Conservation (phyloP, 805 yeast genomes). For the Sugiyamaella chiloensis region DNA sequence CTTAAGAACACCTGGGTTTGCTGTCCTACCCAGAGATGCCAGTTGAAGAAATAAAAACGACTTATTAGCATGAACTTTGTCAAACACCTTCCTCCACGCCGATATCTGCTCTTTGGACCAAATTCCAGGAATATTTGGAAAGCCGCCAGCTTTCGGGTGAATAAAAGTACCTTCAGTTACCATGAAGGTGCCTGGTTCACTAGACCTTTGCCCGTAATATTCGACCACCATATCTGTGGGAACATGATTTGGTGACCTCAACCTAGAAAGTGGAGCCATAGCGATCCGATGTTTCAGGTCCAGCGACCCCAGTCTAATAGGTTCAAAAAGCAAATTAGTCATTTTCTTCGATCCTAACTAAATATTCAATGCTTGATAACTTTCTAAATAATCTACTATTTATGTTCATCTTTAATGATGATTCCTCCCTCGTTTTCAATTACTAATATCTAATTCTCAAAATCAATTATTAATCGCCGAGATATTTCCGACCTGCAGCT, state of each 20-base stretch:
- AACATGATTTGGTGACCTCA: slow-evolving; percentile 35
- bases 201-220: slow-evolving; percentile 57
- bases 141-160: slow-evolving; percentile 39
- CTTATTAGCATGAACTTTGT: slow-evolving; percentile 44
- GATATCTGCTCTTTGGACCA: slow-evolving; percentile 31
- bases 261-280: slow-evolving; percentile 50
- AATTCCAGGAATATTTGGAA: slow-evolving; percentile 28
- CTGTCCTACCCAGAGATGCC: slow-evolving; percentile 41
- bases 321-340: slow-evolving; percentile 37
- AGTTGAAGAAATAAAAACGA: slow-evolving; percentile 43
- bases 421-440: too few species aligned
- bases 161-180: slow-evolving; percentile 57
- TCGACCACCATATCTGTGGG: slow-evolving; percentile 46
- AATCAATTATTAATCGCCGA: too few species aligned
- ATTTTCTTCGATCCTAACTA: too few species aligned
- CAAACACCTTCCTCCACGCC: slow-evolving; percentile 40
- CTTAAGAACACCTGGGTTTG: background rate
- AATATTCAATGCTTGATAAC: too few species aligned
- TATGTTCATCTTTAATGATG: too few species aligned
- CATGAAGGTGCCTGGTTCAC: slow-evolving; percentile 52
- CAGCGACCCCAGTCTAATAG: slow-evolving; percentile 37
- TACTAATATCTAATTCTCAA: too few species aligned
- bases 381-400: too few species aligned
- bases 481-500: too few species aligned
- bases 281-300: slow-evolving; percentile 41